Percentiles rank a stretch among this genome's conserved stretches.
Evolutionary conservation across 1,284 basidiomycete genomes (phyloP).

Genomic region (Sporisorium iseilematis-ciliati): DNA sequence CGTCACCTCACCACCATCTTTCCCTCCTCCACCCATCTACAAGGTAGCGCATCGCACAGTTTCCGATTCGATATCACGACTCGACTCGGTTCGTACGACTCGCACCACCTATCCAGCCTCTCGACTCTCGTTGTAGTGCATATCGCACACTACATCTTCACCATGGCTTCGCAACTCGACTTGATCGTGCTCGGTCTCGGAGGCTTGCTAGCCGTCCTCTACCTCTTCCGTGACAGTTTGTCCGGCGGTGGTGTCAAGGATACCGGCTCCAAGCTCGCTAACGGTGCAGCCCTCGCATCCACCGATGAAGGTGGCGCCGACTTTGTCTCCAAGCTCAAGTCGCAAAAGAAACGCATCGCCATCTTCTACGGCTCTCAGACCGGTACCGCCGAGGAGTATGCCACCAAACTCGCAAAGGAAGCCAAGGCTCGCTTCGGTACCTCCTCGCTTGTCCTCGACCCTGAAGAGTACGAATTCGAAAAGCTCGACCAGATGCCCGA

Average conservation of each 20-base stretch:
- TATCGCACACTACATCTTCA: conserved; percentile 1
- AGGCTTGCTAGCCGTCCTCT: conserved; percentile 56
- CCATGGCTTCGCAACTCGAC: conserved; percentile 53
- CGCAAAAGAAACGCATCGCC: conserved; percentile 67
- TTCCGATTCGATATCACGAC: too few relatives aligned
- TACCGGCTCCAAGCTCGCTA: conserved; percentile 53
- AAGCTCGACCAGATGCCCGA: conserved; percentile 91
- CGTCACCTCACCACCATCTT: too few relatives aligned
- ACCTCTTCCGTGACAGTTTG: conserved; percentile 59
- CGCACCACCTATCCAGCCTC: background rate
- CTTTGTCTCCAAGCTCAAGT: conserved; percentile 60
- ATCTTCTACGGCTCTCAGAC: conserved; percentile 69
- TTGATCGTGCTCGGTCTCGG: conserved; percentile 55
- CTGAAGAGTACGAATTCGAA: conserved; percentile 84
- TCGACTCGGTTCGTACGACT: background rate
- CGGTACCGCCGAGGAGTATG: conserved; percentile 69
- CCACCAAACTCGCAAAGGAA: conserved; percentile 68
- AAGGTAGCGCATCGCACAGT: too few relatives aligned
- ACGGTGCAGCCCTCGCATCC: conserved; percentile 31
- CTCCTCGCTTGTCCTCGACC: conserved; percentile 66
- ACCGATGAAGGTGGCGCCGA: conserved; percentile 39
- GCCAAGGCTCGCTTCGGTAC: conserved; percentile 69
- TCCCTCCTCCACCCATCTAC: too few relatives aligned
- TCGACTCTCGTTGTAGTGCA: background rate
- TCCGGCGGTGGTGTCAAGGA: conserved; percentile 48